These are phyloP conservation scores for Fibroporia radiculosa DNA, from an alignment of 768 basidiomycete genomes.

Conservation along the genomic window DNA sequence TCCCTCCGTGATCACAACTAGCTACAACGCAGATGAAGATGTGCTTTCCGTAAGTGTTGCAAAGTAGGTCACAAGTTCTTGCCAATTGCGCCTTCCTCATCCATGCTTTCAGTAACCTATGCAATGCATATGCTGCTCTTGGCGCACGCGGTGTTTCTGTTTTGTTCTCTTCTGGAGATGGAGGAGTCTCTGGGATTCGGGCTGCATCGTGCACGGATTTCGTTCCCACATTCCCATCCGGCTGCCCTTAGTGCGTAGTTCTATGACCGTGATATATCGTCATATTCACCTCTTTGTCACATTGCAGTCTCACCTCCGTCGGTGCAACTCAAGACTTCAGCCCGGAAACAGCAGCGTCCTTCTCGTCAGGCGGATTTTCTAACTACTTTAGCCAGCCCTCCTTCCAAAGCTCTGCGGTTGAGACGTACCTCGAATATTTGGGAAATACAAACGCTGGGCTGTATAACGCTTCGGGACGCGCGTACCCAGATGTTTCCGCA, in stretches of 20 bases:
- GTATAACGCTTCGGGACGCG: conserved; percentile 42
- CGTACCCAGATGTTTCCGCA: conserved; percentile 58
- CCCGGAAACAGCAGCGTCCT: conserved; percentile 50
- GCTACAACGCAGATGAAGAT: conserved; percentile 67
- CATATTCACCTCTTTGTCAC: background rate
- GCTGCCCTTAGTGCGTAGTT: conserved; percentile 31
- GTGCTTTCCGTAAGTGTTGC: conserved; percentile 54
- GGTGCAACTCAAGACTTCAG: conserved; percentile 49
- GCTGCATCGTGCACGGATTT: conserved; percentile 38
- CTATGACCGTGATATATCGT: background rate
- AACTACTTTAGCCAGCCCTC: conserved; percentile 45
- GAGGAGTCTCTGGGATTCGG: conserved; percentile 54
- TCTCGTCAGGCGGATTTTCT: conserved; percentile 73
- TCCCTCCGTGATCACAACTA: conserved; percentile 58
- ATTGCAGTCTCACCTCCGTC: conserved; percentile 45
- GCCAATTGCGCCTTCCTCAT: conserved; percentile 7
- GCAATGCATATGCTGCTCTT: conserved; percentile 57
- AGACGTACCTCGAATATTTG: conserved; percentile 35
- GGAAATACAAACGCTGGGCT: conserved; percentile 44
- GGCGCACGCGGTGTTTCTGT: conserved; percentile 60
- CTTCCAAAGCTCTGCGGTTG: conserved; percentile 44
- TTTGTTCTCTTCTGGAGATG: conserved; percentile 59
- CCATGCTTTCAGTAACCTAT: conserved; percentile 41
- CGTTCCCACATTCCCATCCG: conserved; percentile 43
- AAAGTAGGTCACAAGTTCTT: conserved; percentile 22